Base-by-base conservation (phyloP, 2,329 filamentous ascomycete genomes). In the Scedosporium dehoogii region DNA sequence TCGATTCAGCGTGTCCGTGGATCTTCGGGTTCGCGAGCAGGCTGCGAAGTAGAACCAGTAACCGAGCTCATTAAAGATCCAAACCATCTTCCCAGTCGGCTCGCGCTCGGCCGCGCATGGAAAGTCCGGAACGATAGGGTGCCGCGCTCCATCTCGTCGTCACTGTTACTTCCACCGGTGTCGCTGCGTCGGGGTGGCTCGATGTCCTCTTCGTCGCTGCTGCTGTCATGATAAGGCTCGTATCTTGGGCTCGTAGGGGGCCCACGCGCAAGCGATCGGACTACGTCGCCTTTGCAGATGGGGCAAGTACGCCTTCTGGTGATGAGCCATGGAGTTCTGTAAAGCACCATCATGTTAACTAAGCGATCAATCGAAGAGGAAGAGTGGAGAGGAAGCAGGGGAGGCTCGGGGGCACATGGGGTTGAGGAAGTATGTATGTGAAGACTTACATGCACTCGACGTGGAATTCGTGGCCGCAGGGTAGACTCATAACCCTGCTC, bases 401-500 rank as follows among this genome's bases (percentile, higher is more conserved):
- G 7, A 33, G 12, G 7, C 9, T 38, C 5, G 29, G 12, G 29
- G 29, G 29, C 7, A 10, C n/a, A 33, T 53, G 60, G 41, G 38
- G 59, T 63, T 27, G 62, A 56, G 61, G 33, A 33, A 27, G 41
- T 42, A 42, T 14, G 16, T 38, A 23, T 10, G 29, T 59, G 62
- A 38, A 38, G 60, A 89, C 92, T 88, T 78, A 96, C 92, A 99
- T 97, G 92, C 94, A 99, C 72, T 96, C 92, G 29, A 82, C 93
- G 74, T 99, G 94, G 74, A 97, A 99, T 71, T 99, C 94, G 73
- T 99, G 94, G 42, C 94, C 94, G 75, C 94, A 99, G 7, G 94
- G 94, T 64, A 99, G 77, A 71, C 92, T 96, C 94, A 99, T 99
- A 46, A 99, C 93, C 70, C 86, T 85, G 73, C 92, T 96, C 69